Base-by-base conservation (phyloP, 2,329 filamentous ascomycete species). In the Plectosphaerella plurivora region DNA sequence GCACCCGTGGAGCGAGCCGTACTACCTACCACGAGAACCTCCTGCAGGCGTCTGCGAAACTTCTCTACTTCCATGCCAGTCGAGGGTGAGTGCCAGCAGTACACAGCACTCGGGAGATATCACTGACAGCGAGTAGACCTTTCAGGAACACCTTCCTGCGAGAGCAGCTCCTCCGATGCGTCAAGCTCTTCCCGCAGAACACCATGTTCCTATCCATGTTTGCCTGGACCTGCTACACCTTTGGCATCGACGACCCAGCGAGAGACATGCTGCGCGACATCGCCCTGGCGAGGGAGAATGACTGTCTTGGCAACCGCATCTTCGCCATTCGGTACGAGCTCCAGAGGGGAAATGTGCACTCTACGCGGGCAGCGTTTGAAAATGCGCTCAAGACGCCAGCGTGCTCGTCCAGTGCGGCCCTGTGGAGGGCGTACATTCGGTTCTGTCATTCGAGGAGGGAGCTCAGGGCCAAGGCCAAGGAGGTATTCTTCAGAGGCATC, bases 221-320 rank as follows among this genome's bases (percentile, higher is more conserved):
- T 57, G 79, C 84, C n/a, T 88, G 86, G 75, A 85, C 89, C 56
- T 86, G 93, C 63, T 76, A 83, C 2, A 82, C 86, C 8, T 82
- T 90, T 44, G 81, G 86, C 22, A 78, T 94, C 51, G 82, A 91
- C 55, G 89, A 95, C 59, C 87, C 89, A 16, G 82, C 95, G 18
- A 83, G 88, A n/a, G 75, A 79, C 6, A 69, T 89, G 9, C 72
- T 92, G 11, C 69, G 77, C 18, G 75, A 77, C 63, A 77, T 77
- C 62, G 67, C 83, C 0, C 66, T 79, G 3, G 57, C 64, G 6
- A 59, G 63, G 15, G 48, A 53, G 7, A 65, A 73, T 49, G 76
- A 79, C 60, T 68, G 69, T 41, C 56, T 77, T 12, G 67, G 67
- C 55, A 74, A 66, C 56, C 73, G 76, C 8, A 56, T 75, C 12